Evolutionary conservation across 1,139 yeast genomes (phyloP).

Genomic region (Saccharomyces pastorianus): DNA sequence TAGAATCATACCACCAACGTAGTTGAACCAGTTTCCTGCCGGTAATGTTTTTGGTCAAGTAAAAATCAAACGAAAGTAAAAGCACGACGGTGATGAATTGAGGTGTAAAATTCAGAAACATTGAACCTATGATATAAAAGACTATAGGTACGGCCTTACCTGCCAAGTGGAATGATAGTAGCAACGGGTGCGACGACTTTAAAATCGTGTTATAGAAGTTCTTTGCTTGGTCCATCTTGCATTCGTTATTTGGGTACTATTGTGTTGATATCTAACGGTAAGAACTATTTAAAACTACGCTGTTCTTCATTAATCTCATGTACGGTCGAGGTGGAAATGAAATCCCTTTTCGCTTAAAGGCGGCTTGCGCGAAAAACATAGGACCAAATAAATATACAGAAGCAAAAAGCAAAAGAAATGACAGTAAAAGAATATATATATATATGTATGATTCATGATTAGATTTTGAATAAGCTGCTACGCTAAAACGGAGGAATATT

Average conservation of each 20-base stretch:
- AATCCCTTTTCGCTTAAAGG: background rate
- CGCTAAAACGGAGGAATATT: no score
- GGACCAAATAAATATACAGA: background rate
- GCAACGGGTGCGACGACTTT: constrained; percentile 31
- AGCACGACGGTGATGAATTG: constrained; percentile 70
- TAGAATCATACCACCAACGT: constrained; percentile 83
- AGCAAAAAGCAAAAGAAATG: background rate
- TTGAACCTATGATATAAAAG: constrained; percentile 28
- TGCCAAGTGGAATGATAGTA: constrained; percentile 24
- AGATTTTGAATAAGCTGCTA: background rate
- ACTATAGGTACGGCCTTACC: constrained; percentile 29
- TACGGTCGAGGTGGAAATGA: background rate
- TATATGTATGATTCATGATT: background rate
- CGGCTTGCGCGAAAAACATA: background rate
- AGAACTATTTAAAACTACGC: background rate
- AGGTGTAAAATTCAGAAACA: constrained; percentile 29
- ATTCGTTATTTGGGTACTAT: background rate
- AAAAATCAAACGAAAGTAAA: constrained; percentile 79
- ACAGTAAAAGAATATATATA: background rate
- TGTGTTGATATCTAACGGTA: background rate
- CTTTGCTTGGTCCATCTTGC: constrained; percentile 25
- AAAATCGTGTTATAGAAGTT: constrained; percentile 30
- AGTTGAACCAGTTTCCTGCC: constrained; percentile 87
- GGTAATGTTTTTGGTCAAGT: constrained; percentile 86
- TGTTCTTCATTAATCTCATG: background rate